phyloP scores from a whole-genome alignment of 23 red algal species.

The Gracilaria domingensis region DNA sequence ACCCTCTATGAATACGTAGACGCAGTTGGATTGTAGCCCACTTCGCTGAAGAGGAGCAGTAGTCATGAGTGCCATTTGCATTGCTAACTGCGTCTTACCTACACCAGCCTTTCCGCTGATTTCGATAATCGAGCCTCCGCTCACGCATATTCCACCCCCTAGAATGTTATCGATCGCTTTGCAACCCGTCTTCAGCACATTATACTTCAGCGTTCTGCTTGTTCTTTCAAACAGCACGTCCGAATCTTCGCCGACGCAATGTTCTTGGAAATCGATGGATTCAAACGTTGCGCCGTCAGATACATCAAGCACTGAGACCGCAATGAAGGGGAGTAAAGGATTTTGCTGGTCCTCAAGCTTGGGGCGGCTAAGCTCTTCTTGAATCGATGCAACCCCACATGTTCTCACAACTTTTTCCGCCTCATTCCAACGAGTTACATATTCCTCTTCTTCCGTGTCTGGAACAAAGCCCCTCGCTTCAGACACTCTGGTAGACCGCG shows the following conservation, averaged over 20 bases:
- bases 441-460: background rate
- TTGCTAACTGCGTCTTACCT: slow-evolving; percentile 82
- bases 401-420: background rate
- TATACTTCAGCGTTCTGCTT: background rate
- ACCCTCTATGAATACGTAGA: slow-evolving; percentile 62
- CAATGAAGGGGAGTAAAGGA: background rate
- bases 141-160: slow-evolving; percentile 55
- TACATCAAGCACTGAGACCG: background rate
- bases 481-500: background rate
- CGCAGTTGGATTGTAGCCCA: slow-evolving; percentile 24
- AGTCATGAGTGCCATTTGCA: slow-evolving; percentile 76
- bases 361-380: slow-evolving; percentile 35
- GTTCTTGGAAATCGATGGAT: background rate
- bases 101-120: slow-evolving; percentile 73
- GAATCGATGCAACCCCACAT: slow-evolving; percentile 4
- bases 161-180: slow-evolving; percentile 51
- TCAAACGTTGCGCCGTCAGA: background rate
- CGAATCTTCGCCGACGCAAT: background rate
- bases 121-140: slow-evolving; percentile 60
- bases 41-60: slow-evolving; percentile 4
- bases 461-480: background rate
- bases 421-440: background rate
- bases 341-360: background rate
- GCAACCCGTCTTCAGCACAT: slow-evolving; percentile 37
- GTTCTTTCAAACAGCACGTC: background rate